Conservation (phyloP, 257 asterid genomes). For the Forsythia suspensa region DNA sequence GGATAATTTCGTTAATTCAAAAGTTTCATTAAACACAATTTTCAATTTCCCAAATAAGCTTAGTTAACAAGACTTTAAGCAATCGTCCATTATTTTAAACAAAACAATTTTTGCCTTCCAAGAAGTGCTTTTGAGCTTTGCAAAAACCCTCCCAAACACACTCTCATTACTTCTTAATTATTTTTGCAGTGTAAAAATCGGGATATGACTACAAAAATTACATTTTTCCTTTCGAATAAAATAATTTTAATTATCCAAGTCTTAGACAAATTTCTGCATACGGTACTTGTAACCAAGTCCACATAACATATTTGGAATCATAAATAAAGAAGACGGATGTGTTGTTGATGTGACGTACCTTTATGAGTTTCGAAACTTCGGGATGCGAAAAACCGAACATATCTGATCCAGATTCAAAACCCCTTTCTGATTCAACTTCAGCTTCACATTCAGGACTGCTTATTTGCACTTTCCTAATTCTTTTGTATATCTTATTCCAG, state of each 20-base stretch:
- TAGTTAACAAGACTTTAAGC: no score
- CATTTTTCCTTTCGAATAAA: background rate
- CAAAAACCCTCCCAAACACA: no score
- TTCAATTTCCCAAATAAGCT: no score
- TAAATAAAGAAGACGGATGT: conserved; percentile 8
- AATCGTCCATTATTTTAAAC: no score
- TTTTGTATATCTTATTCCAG: conserved; percentile 81
- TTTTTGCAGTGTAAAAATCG: background rate
- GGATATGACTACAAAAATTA: background rate
- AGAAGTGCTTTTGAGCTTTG: no score
- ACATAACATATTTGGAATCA: conserved; percentile 12
- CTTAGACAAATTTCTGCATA: background rate
- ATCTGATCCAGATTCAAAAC: conserved; percentile 65
- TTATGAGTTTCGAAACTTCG: conserved; percentile 66
- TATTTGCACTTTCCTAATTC: conserved; percentile 56
- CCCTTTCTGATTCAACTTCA: conserved; percentile 37
- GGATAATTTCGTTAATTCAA: no score
- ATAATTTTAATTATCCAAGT: background rate
- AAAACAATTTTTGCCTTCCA: no score
- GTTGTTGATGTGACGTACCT: conserved; percentile 45
- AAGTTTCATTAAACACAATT: no score
- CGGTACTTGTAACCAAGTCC: background rate
- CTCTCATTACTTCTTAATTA: no score
- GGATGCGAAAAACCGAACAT: conserved; percentile 89
- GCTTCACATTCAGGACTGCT: conserved; percentile 44